phyloP scores from a whole-genome alignment of 1,139 yeast genomes.

The Sugiyamaella sp. region DNA sequence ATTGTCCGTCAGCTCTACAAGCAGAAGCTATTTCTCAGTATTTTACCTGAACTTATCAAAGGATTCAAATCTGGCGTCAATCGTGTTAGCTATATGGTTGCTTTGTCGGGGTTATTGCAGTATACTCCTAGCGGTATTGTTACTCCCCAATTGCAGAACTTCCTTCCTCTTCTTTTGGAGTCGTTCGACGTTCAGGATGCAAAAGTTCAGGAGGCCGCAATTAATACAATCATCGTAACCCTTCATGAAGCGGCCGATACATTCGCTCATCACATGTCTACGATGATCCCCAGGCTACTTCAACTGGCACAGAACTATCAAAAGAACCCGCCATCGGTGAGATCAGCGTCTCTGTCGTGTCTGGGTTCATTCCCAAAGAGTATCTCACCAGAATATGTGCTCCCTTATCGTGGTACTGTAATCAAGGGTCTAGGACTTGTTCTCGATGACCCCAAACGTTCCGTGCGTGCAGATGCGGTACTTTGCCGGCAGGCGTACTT shows the following conservation, averaged over 20 bases:
- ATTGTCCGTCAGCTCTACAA: conserved; percentile 70
- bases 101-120: conserved; percentile 67
- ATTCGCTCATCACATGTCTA: conserved; percentile 56
- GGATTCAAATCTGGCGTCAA: conserved; percentile 30
- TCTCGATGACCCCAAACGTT: conserved; percentile 75
- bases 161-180: conserved; percentile 72
- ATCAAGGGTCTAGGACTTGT: conserved; percentile 53
- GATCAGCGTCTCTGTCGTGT: conserved; percentile 60
- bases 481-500: conserved; percentile 77
- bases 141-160: conserved; percentile 58
- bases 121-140: conserved; percentile 66
- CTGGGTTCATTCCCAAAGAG: conserved; percentile 51
- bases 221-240: conserved; percentile 51
- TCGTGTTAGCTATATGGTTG: conserved; percentile 57
- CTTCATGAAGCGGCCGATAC: conserved; percentile 56
- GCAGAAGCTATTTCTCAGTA: conserved; percentile 69
- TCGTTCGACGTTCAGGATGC: conserved; percentile 56
- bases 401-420: conserved; percentile 56
- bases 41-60: conserved; percentile 39
- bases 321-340: conserved; percentile 48
- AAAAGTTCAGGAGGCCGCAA: conserved; percentile 61
- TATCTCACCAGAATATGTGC: conserved; percentile 48
- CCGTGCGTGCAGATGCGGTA: conserved; percentile 72
- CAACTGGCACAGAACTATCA: conserved; percentile 32
- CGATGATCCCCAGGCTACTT: conserved; percentile 59